These are phyloP conservation scores for Monilinia aucupariae DNA, from an alignment of 2,329 filamentous ascomycete species.

Conservation along the genomic window DNA sequence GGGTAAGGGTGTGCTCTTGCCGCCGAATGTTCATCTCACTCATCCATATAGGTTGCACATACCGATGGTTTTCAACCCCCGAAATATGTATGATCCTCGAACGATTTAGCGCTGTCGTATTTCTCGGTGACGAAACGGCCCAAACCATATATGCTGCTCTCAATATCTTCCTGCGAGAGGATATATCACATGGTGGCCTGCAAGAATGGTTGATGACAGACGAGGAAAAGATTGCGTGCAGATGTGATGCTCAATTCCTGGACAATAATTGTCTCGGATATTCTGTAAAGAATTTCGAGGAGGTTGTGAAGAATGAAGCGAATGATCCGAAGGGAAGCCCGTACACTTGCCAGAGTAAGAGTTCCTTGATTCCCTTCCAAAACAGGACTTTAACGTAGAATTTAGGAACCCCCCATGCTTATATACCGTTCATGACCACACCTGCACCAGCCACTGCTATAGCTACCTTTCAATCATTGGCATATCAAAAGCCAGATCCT, in stretches of 20 bases:
- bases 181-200: constrained; percentile 38
- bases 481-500: constrained; percentile 30
- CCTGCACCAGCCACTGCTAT: constrained; percentile 32
- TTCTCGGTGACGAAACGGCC: constrained; percentile 40
- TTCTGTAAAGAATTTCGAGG: constrained; percentile 26
- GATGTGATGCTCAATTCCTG: constrained; percentile 40
- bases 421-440: constrained; percentile 35
- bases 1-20: constrained; percentile 6
- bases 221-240: constrained; percentile 34
- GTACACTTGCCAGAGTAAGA: constrained; percentile 24
- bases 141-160: constrained; percentile 41
- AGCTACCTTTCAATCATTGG: constrained; percentile 34
- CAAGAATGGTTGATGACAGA: constrained; percentile 38
- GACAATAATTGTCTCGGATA: constrained; percentile 34
- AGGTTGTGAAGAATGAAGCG: constrained; percentile 23
- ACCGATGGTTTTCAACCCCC: constrained; percentile 39
- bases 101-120: constrained; percentile 40
- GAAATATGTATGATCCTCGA: constrained; percentile 43
- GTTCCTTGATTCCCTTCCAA: background rate
- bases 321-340: constrained; percentile 17
- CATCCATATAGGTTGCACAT: constrained; percentile 36
- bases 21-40: background rate
- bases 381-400: background rate
- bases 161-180: constrained; percentile 41
- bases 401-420: constrained; percentile 37